Base-by-base conservation (phyloP, 108 stramenopile genomes). In the Skeletonema potamos region DNA sequence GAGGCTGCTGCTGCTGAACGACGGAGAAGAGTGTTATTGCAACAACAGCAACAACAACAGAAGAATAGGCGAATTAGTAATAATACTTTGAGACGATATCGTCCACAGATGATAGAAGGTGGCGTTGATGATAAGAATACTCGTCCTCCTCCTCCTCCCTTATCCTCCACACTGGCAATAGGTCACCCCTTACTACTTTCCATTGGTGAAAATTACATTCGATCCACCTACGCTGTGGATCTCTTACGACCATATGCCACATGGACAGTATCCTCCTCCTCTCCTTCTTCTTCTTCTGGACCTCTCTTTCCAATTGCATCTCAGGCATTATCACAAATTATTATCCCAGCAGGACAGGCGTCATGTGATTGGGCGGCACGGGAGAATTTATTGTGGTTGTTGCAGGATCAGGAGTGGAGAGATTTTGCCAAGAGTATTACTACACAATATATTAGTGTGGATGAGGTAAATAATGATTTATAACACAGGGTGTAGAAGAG, bases 331-430 rank as follows among this genome's bases (percentile, higher is more conserved):
- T 70, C 70, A 36, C 57, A 66, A 51, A 71, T 70, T 8, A 79
- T 79, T 54, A 79, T 79, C 39, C 70, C 70, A 56, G 59, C 66
- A 59, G 37, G 60, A n/a, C 77, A 79, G 34, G 48, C 41, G 30
- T 61, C 60, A 7, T 60, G 62, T 18, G 70, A 79, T 46, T 51
- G 54, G 63, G 77, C 59, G 32, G 72, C 66, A 58, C 54, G 59
- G 48, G 64, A 66, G 11, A 79, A 79, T 55, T 41, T 72, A 0
- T 60, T 79, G 18, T 79, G 77, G 77, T 51, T 79, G 39, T 56
- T 79, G 60, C 56, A 79, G 44, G 70, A 79, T 44, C 32, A 79
- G 44, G 77, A 55, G 64, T 79, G 77, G 77, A 71, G 34, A 62
- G 77, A 71, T 37, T 79, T 59, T 65, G 70, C 77, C 5, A 79